phyloP scores from a whole-genome alignment of 225 moss, liverwort and hornwort species.

The Bryoerythrophyllum caledonicum region DNA sequence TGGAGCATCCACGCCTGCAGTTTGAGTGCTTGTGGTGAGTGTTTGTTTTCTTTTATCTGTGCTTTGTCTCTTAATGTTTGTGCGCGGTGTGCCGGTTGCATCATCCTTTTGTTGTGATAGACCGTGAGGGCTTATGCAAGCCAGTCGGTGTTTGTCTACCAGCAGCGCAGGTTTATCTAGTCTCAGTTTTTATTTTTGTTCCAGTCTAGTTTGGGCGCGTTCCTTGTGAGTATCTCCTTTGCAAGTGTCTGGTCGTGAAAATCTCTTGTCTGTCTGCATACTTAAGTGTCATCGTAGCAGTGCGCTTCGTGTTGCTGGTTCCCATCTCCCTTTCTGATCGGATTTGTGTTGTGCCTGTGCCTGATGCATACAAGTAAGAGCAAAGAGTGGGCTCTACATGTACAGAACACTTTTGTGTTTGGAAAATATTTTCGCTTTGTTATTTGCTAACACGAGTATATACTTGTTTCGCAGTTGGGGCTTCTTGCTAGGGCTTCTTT shows the following conservation, averaged over 20 bases:
- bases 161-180: not conserved
- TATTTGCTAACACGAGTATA: not conserved
- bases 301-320: not conserved
- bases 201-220: not conserved
- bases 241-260: not conserved
- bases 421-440: not conserved
- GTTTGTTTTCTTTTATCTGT: not conserved
- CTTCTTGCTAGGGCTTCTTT: conserved; percentile 10
- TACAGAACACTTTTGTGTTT: not conserved
- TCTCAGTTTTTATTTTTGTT: not conserved
- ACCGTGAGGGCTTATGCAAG: not conserved
- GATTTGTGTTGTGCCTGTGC: not conserved
- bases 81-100: not conserved
- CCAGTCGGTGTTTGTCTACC: not conserved
- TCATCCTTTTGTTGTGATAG: not conserved
- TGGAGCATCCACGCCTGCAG: not conserved
- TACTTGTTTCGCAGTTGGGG: not conserved
- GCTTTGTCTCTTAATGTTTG: not conserved
- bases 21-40: not conserved
- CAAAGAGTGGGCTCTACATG: not conserved
- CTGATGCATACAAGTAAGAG: not conserved
- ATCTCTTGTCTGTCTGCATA: not conserved
- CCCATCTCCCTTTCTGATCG: not conserved
- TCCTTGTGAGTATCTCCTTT: not conserved
- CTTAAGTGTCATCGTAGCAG: not conserved